Conservation (phyloP, 2,329 filamentous ascomycete species). For the Phyllosticta ampelicida region DNA sequence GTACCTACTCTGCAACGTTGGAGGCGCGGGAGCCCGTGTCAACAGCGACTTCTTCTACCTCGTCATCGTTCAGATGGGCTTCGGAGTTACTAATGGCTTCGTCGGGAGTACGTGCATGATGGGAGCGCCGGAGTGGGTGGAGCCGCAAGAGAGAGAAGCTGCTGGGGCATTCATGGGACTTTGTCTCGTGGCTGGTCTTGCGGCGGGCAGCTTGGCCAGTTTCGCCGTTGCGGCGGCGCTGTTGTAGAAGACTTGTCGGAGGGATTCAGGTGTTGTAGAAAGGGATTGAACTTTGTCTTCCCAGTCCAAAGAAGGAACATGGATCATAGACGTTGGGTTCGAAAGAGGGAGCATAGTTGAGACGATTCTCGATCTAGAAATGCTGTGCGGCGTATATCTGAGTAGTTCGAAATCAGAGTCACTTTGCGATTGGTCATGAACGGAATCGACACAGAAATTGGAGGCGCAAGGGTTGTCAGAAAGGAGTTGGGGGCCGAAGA, state of each 20-base stretch:
- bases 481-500: too few species aligned
- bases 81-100: constrained; percentile 80
- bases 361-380: too few species aligned
- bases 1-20: constrained; percentile 83
- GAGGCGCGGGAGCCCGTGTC: constrained; percentile 60
- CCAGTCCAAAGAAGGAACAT: too few species aligned
- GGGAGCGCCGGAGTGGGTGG: constrained; percentile 71
- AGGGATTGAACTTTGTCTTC: too few species aligned
- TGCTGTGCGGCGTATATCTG: too few species aligned
- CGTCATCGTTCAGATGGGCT: constrained; percentile 68
- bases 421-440: too few species aligned
- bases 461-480: too few species aligned
- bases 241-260: background rate
- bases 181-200: constrained; percentile 74
- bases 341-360: too few species aligned
- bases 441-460: too few species aligned
- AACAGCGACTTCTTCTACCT: constrained; percentile 83
- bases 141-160: constrained; percentile 72
- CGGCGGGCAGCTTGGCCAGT: constrained; percentile 78
- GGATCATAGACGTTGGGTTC: too few species aligned
- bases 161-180: constrained; percentile 91
- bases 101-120: constrained; percentile 86
- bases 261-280: background rate
- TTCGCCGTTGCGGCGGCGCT: constrained; percentile 51
- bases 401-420: too few species aligned